phyloP scores from a whole-genome alignment of 2,329 filamentous ascomycete species.

The Aspergillus sp. region DNA sequence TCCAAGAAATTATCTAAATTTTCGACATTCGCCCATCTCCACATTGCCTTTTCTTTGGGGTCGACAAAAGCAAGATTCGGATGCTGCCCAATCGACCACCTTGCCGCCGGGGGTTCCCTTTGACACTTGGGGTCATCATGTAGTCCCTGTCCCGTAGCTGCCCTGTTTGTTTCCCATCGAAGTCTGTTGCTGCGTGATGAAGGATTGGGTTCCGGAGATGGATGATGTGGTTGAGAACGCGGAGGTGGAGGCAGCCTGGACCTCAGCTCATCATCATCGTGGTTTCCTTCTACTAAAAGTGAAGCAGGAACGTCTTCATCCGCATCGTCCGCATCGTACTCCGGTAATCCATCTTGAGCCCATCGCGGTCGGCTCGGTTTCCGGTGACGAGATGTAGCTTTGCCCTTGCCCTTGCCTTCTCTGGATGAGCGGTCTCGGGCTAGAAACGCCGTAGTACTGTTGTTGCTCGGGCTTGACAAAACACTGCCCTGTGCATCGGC shows the following conservation, averaged over 20 bases:
- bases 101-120: slow-evolving; percentile 12
- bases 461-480: slow-evolving; percentile 36
- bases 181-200: slow-evolving; percentile 38
- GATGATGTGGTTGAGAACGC: slow-evolving; percentile 17
- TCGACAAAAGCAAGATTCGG: slow-evolving; percentile 41
- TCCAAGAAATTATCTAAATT: slow-evolving; percentile 83
- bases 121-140: slow-evolving; percentile 12
- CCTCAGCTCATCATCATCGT: slow-evolving; percentile 29
- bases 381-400: slow-evolving; percentile 16
- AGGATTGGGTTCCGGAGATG: slow-evolving; percentile 29
- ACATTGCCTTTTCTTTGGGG: slow-evolving; percentile 73
- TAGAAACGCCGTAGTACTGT: slow-evolving; percentile 25
- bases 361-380: slow-evolving; percentile 26
- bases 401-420: slow-evolving; percentile 9
- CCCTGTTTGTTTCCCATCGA: slow-evolving; percentile 46
- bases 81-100: slow-evolving; percentile 23
- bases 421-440: slow-evolving; percentile 23
- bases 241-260: slow-evolving; percentile 35
- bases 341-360: slow-evolving; percentile 24
- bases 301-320: slow-evolving; percentile 61
- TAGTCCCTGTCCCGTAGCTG: slow-evolving; percentile 32
- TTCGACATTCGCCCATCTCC: slow-evolving; percentile 86
- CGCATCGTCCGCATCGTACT: slow-evolving; percentile 42
- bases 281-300: slow-evolving; percentile 51
- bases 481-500: slow-evolving; percentile 46